Evolutionary conservation across 108 stramenopile species (phyloP).

Genomic region (Nannochloropsis salina): DNA sequence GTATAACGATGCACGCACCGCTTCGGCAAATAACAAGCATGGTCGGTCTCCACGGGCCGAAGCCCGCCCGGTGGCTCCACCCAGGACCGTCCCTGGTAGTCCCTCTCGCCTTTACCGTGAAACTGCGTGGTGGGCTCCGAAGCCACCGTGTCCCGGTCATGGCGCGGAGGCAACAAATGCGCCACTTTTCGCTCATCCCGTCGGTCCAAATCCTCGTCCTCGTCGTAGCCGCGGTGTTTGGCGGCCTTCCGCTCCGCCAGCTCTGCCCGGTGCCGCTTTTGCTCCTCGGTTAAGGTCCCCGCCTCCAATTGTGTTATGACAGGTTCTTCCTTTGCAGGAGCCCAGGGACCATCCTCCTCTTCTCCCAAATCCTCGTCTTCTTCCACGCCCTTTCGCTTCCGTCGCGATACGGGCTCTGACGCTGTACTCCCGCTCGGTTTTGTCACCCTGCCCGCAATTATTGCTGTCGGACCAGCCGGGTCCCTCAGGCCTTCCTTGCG

Average conservation of each 20-base stretch:
- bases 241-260: conserved; percentile 39
- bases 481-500: not conserved
- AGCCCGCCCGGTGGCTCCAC: conserved; percentile 73
- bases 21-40: conserved; percentile 86
- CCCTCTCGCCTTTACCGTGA: conserved; percentile 72
- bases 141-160: conserved; percentile 64
- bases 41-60: conserved; percentile 61
- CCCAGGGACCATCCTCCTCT: conserved; percentile 43
- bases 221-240: conserved; percentile 51
- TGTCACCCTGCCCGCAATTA: no score
- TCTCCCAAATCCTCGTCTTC: conserved; percentile 34
- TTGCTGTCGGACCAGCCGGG: not conserved
- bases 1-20: conserved; percentile 82
- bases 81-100: conserved; percentile 94
- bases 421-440: not conserved
- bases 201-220: conserved; percentile 56
- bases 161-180: conserved; percentile 82
- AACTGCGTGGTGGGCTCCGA: conserved; percentile 62
- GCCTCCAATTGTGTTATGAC: conserved; percentile 44
- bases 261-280: conserved; percentile 34
- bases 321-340: conserved; percentile 23
- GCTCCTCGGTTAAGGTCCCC: conserved; percentile 43
- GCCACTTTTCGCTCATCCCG: conserved; percentile 86
- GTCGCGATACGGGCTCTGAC: not conserved
- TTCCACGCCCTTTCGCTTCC: not conserved